Evolutionary conservation across 345 rosid species (phyloP).

Genomic region (thale cress (Arabidopsis thaliana)): TAIR10.1 NC_003076.8:23304001-23304500

Average conservation of each 20-base stretch:
- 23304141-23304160: conserved; percentile 19
- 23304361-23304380: no score
- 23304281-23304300: background rate
- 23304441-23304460: no score
- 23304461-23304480: conserved; percentile 18
- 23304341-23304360: background rate
- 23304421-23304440: background rate
- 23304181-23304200: conserved; percentile 16
- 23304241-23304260: conserved; percentile 3
- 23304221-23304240: background rate
- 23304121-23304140: background rate
- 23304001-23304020: conserved; percentile 16
- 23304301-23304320: background rate
- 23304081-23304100: conserved; percentile 20
- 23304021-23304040: conserved; percentile 29
- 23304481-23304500: conserved; percentile 6
- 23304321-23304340: conserved; percentile 1
- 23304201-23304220: no score
- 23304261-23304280: background rate
- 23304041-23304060: conserved; percentile 33
- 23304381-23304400: background rate
- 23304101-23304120: conserved; percentile 26
- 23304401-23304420: background rate
- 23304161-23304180: conserved; percentile 42
- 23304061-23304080: background rate